Evolutionary conservation across 495 filamentous ascomycete genomes (phyloP), one percentile per base, ranked within the genome.

Genomic region (Annulohypoxylon bovei): DNA sequence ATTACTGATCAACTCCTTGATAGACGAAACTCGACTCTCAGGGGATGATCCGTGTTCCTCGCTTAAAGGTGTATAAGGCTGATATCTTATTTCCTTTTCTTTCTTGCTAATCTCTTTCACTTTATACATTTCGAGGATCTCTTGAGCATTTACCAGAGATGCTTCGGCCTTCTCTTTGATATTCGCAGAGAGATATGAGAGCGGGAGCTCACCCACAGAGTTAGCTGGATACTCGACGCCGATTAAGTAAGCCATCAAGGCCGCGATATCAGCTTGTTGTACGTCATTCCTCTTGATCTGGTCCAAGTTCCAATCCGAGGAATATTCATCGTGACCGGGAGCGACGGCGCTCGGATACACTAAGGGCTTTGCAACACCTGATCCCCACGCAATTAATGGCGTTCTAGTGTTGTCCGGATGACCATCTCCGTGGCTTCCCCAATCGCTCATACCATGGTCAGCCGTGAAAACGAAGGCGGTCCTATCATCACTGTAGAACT

Each of bases 391-490:
- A 74, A 99, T 92, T 8, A 99, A 82, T 9, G 95, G 95, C 22
- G 95, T 99, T 28, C 95, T 86, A 1, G 95, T 99, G 70, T 99
- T 99, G 76, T 99, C 93, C 1, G 95, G 95, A 80, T 99, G 95
- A 20, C 95, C 95, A 76, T 99, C 95, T 44, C 95, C 95, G 75
- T 99, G 95, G 67, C 93, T 97, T 11, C 95, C 95, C 91, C 92
- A 97, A 80, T 99, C 96, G 75, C 92, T 97, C 95, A 99, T 99
- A 9, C 95, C 95, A 81, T 99, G 95, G 72, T 99, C 95, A 1
- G 95, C 95, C 8, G 96, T 99, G 77, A 99, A 99, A 12, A 99
- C 88, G 75, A 92, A 99, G 1, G 96, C 93, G 0, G 96, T 98
- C 80, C 95, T 90, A 11, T 86, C 91, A 76, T 99, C 96, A n/a